Conservation (phyloP, 768 basidiomycete species). For the Phylloporus arenicola region DNA sequence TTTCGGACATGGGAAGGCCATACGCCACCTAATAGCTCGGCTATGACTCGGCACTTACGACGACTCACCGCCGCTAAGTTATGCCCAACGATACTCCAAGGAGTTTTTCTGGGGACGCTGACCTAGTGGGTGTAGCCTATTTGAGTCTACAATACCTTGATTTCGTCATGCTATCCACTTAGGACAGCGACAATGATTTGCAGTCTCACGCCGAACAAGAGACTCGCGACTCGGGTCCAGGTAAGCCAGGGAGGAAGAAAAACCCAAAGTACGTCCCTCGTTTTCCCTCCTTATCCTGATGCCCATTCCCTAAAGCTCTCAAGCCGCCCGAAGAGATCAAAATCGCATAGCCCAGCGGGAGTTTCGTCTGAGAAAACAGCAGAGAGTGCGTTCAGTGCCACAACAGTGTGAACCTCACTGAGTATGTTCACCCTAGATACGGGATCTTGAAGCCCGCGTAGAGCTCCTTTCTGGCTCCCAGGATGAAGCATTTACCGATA, state of each 20-base stretch:
- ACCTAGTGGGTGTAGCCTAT: slow-evolving; percentile 33
- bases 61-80: slow-evolving; percentile 2
- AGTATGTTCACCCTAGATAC: slow-evolving; percentile 52
- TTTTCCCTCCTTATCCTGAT: slow-evolving; percentile 10
- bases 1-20: neutral
- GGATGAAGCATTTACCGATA: slow-evolving; percentile 80
- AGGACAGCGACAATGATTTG: slow-evolving; percentile 70
- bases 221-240: slow-evolving; percentile 17
- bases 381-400: slow-evolving; percentile 46
- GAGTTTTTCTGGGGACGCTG: slow-evolving; percentile 59
- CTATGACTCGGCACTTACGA: neutral
- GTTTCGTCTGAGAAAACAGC: slow-evolving; percentile 88
- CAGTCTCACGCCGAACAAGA: slow-evolving; percentile 43
- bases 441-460: slow-evolving; percentile 92
- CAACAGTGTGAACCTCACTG: neutral
- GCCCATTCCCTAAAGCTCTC: slow-evolving; percentile 52
- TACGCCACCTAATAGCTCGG: slow-evolving; percentile 1
- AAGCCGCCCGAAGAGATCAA: slow-evolving; percentile 83
- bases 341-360: slow-evolving; percentile 92
- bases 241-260: slow-evolving; percentile 72
- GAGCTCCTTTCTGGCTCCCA: slow-evolving; percentile 90
- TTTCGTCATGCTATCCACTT: slow-evolving; percentile 7
- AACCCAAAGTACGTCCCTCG: slow-evolving; percentile 66
- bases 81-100: slow-evolving; percentile 53
- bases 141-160: slow-evolving; percentile 9